phyloP scores from a whole-genome alignment of 2,329 filamentous ascomycete species.

The Fusarium nodosum region DNA sequence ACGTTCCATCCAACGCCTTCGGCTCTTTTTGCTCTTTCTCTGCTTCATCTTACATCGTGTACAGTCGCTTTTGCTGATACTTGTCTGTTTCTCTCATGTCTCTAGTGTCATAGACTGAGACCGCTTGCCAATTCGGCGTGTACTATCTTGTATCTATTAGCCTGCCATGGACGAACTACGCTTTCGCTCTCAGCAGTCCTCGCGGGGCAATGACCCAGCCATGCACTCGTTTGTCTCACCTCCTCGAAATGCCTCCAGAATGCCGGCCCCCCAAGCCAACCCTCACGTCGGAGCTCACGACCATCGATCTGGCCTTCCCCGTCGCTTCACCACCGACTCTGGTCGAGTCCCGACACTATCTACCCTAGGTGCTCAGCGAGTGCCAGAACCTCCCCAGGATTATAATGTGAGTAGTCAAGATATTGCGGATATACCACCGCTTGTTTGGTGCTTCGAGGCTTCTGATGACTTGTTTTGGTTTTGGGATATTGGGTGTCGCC shows the following conservation, averaged over 20 bases:
- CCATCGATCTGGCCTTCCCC: slow-evolving; percentile 81
- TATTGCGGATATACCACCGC: slow-evolving; percentile 3
- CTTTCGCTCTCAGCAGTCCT: slow-evolving; percentile 82
- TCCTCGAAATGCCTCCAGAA: slow-evolving; percentile 76
- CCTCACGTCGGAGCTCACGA: slow-evolving; percentile 67
- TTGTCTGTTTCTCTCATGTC: slow-evolving; percentile 55
- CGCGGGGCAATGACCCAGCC: slow-evolving; percentile 76
- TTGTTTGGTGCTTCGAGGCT: slow-evolving; percentile 4
- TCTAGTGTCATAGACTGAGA: slow-evolving; percentile 53
- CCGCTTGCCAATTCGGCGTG: slow-evolving; percentile 56
- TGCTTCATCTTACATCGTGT: slow-evolving; percentile 40
- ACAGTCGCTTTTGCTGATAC: slow-evolving; percentile 49
- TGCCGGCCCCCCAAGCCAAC: slow-evolving; percentile 66
- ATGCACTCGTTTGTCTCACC: slow-evolving; percentile 82
- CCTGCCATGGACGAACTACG: slow-evolving; percentile 79
- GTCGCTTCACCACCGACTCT: slow-evolving; percentile 94
- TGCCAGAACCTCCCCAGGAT: slow-evolving; percentile 63
- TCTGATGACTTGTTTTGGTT: slow-evolving; percentile 32
- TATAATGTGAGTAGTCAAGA: slow-evolving; percentile 58
- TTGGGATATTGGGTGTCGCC: background rate
- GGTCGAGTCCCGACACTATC: slow-evolving; percentile 83
- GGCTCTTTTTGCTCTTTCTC: slow-evolving; percentile 47
- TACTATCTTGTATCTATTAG: slow-evolving; percentile 59
- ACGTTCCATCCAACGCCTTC: slow-evolving; percentile 50
- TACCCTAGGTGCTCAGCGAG: slow-evolving; percentile 60